These are phyloP conservation scores for Psidium guajava DNA, from an alignment of 345 rosid species.

Conservation along the genomic window DNA sequence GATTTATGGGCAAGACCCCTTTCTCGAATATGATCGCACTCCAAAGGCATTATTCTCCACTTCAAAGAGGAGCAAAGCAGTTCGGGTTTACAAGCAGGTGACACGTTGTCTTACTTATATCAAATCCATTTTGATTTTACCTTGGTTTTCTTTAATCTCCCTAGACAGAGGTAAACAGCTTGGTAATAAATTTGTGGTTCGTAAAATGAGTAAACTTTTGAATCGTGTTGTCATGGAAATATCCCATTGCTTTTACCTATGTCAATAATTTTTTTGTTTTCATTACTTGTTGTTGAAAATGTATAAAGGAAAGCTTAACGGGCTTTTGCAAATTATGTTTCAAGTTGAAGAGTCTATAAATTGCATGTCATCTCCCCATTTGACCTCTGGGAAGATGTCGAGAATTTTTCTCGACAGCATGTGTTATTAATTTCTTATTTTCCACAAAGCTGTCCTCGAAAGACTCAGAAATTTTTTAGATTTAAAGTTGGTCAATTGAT, in stretches of 20 bases:
- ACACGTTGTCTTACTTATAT: background rate
- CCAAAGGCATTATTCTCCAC: conserved; percentile 53
- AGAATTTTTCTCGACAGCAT: background rate
- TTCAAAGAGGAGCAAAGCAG: conserved; percentile 47
- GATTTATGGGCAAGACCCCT: conserved; percentile 81
- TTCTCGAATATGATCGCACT: conserved; percentile 43
- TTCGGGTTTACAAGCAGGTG: conserved; percentile 81
- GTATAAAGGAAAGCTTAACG: background rate
- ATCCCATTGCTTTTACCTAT: background rate
- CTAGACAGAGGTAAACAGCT: background rate
- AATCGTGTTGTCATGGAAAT: background rate
- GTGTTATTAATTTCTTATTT: background rate
- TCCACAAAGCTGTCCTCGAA: background rate
- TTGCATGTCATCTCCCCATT: background rate
- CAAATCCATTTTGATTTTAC: background rate
- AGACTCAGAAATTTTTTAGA: background rate
- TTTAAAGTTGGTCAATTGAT: background rate
- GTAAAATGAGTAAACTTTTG: background rate
- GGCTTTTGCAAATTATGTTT: background rate
- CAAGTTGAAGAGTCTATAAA: background rate
- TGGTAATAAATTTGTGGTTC: background rate
- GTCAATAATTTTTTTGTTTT: background rate
- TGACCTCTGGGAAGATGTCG: background rate
- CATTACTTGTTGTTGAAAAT: background rate
- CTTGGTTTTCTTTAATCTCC: background rate